Evolutionary conservation across 2,329 filamentous ascomycete species (phyloP).

Genomic region (Orbilia quercus): DNA sequence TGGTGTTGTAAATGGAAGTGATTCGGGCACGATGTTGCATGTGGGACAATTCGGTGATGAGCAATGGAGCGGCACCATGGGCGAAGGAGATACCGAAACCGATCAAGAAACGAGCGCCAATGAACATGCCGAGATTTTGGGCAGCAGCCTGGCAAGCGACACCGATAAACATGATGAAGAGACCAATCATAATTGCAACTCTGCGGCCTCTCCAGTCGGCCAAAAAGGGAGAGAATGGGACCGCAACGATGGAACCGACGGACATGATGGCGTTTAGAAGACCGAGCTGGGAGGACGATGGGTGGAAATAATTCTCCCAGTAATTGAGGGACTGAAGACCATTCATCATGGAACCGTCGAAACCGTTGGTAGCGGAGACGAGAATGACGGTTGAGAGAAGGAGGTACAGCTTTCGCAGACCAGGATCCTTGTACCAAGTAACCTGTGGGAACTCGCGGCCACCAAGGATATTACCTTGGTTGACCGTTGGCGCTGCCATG

Average conservation of each 20-base stretch:
- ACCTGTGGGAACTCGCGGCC: slow-evolving; percentile 60
- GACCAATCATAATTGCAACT: slow-evolving; percentile 66
- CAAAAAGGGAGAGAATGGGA: slow-evolving; percentile 66
- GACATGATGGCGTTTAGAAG: slow-evolving; percentile 67
- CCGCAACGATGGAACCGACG: slow-evolving; percentile 66
- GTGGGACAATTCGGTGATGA: slow-evolving; percentile 66
- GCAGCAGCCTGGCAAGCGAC: slow-evolving; percentile 64
- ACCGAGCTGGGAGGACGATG: slow-evolving; percentile 61
- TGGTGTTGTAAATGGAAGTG: slow-evolving; percentile 66
- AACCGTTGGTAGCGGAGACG: slow-evolving; percentile 63
- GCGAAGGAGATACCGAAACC: slow-evolving; percentile 65
- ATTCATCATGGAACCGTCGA: slow-evolving; percentile 66
- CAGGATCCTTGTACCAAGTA: slow-evolving; percentile 61
- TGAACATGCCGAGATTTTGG: slow-evolving; percentile 65
- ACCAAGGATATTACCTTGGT: slow-evolving; percentile 58
- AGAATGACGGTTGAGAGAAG: slow-evolving; percentile 62
- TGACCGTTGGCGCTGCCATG: slow-evolving; percentile 46
- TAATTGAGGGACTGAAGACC: slow-evolving; percentile 65
- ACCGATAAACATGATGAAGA: slow-evolving; percentile 65
- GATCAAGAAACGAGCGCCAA: slow-evolving; percentile 63
- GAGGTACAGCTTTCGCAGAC: slow-evolving; percentile 62
- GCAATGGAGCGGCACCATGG: slow-evolving; percentile 62
- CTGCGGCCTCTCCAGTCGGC: slow-evolving; percentile 67
- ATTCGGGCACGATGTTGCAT: slow-evolving; percentile 67
- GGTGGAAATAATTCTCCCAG: slow-evolving; percentile 64